phyloP scores from a whole-genome alignment of 164 flowering plant species.

The Echeveria elegans region DNA sequence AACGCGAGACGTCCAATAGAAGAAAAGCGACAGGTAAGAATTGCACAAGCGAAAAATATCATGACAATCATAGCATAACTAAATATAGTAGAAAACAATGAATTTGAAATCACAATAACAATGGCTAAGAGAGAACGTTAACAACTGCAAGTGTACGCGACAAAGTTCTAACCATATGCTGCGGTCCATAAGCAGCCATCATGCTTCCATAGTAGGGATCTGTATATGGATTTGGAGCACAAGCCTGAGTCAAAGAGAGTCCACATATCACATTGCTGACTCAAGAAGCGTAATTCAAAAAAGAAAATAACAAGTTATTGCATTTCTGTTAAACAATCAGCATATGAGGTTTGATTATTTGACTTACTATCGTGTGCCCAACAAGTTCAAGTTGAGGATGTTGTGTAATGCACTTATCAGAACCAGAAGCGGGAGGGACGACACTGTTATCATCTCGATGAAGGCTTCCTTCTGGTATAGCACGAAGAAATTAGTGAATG shows the following conservation, averaged over 20 bases:
- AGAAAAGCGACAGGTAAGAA: neutral
- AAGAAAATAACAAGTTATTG: neutral
- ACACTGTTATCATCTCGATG: slow-evolving; percentile 27
- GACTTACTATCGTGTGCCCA: slow-evolving; percentile 80
- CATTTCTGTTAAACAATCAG: neutral
- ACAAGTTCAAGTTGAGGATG: slow-evolving; percentile 74
- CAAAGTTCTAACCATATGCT: slow-evolving; percentile 49
- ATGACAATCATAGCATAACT: neutral
- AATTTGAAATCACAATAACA: neutral
- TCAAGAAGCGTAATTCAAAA: neutral
- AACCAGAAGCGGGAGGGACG: slow-evolving; percentile 26
- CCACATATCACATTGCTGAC: slow-evolving; percentile 7
- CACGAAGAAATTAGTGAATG: slow-evolving; percentile 8
- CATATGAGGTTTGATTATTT: neutral
- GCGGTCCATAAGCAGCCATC: slow-evolving; percentile 69
- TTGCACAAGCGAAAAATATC: neutral
- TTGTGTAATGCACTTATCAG: slow-evolving; percentile 37
- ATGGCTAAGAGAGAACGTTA: neutral
- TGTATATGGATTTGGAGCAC: slow-evolving; percentile 57
- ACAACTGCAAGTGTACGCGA: neutral
- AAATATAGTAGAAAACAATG: neutral
- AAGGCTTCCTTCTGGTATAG: slow-evolving; percentile 26
- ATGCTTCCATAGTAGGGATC: slow-evolving; percentile 83
- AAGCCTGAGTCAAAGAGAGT: slow-evolving; percentile 47
- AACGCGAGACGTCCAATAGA: neutral